A percentile compares a stretch with the other conserved stretches of the same genome.
Conservation (phyloP, 1,284 basidiomycete genomes). For the Ustilago loliicola region DNA sequence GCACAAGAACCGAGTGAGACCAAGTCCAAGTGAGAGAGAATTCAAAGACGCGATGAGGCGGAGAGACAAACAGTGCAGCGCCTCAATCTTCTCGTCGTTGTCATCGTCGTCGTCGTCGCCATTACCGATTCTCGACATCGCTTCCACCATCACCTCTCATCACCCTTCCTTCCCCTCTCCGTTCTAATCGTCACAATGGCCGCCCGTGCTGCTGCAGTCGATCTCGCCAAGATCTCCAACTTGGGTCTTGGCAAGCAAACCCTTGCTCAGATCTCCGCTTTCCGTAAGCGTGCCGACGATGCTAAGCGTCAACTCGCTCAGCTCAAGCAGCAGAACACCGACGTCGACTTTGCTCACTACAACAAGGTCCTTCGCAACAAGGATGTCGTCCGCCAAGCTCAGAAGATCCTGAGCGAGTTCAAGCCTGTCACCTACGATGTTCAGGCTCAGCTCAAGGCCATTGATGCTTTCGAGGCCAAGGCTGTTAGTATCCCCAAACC, state of each 20-base stretch:
- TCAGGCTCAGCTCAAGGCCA: conserved; percentile 89
- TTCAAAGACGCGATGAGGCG: neutral
- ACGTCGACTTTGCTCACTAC: conserved; percentile 90
- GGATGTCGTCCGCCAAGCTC: conserved; percentile 89
- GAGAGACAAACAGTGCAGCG: too few relatives aligned
- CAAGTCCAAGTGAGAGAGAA: neutral
- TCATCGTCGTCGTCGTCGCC: conserved; percentile 13
- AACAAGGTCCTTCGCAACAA: conserved; percentile 87
- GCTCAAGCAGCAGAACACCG: conserved; percentile 81
- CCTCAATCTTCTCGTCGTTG: conserved; percentile 5
- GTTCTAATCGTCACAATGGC: conserved; percentile 50
- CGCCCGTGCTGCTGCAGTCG: conserved; percentile 60
- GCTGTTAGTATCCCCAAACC: conserved; percentile 77
- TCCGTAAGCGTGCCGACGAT: conserved; percentile 94
- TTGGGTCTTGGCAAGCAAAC: conserved; percentile 70
- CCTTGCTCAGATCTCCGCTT: conserved; percentile 81
- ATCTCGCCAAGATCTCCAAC: conserved; percentile 67
- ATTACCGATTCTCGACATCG: neutral
- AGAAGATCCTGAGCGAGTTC: conserved; percentile 89
- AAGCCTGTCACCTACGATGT: conserved; percentile 98
- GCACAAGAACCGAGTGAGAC: neutral
- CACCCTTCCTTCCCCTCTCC: conserved; percentile 8
- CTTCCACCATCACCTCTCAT: conserved; percentile 6
- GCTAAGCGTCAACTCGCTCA: conserved; percentile 83
- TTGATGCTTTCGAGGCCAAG: conserved; percentile 96